Percentiles rank a stretch among this genome's conserved stretches.
Evolutionary conservation across 768 basidiomycete species (phyloP).

Genomic region (Serendipita vermifera): DNA sequence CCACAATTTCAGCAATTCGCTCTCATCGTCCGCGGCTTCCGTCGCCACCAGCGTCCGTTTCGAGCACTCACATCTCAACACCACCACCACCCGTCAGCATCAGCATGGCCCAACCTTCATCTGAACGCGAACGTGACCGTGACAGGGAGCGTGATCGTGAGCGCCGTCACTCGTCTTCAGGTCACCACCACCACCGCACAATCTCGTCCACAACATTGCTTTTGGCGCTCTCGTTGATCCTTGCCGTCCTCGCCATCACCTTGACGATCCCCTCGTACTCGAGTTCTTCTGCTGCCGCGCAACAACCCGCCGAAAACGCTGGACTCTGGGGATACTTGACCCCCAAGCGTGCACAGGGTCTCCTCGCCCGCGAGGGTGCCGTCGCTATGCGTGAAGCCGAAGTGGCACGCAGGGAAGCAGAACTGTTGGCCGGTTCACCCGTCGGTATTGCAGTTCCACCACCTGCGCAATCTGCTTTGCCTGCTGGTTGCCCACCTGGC

Average conservation of each 20-base stretch:
- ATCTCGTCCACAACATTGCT: constrained; percentile 83
- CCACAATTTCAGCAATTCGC: constrained; percentile 1
- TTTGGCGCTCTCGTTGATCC: constrained; percentile 70
- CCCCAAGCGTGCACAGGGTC: constrained; percentile 69
- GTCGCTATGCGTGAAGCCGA: constrained; percentile 78
- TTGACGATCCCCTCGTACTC: constrained; percentile 61
- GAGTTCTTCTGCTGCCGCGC: constrained; percentile 20
- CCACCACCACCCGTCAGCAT: constrained; percentile 63
- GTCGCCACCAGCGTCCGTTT: constrained; percentile 23
- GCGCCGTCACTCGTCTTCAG: constrained; percentile 26
- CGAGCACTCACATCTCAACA: constrained; percentile 52
- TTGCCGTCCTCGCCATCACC: constrained; percentile 85
- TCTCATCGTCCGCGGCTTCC: constrained; percentile 7
- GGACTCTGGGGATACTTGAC: constrained; percentile 63
- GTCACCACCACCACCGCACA: constrained; percentile 67
- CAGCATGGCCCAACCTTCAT: constrained; percentile 82
- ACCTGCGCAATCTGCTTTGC: constrained; percentile 36
- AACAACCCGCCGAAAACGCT: constrained; percentile 23
- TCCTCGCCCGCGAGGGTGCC: constrained; percentile 64
- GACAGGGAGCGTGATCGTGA: constrained; percentile 3
- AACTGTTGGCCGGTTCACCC: constrained; percentile 67
- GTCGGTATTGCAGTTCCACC: constrained; percentile 42
- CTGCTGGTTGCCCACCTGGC: constrained; percentile 46
- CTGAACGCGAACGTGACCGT: constrained; percentile 38
- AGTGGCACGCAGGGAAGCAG: constrained; percentile 79